These are phyloP conservation scores for Pleurotus tuoliensis DNA, from an alignment of 768 basidiomycete genomes.

Conservation along the genomic window DNA sequence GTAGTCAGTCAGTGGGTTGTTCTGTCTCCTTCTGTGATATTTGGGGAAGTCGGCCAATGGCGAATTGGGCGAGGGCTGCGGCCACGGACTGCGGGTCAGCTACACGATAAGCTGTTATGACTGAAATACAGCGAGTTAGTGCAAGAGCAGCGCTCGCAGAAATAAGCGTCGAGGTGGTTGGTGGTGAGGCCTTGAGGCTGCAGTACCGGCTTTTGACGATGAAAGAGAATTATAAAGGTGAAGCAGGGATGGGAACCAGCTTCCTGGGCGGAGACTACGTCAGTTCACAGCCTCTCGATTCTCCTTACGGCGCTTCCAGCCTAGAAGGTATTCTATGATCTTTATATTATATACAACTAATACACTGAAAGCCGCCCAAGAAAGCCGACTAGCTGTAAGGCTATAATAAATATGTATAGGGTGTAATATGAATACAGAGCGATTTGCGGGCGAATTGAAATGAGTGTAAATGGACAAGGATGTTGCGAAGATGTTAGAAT, in stretches of 20 bases:
- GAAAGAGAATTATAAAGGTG: not conserved
- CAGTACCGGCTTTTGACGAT: not conserved
- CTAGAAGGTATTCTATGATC: too few species aligned
- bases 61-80: too few species aligned
- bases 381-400: not conserved
- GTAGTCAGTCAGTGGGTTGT: constrained; percentile 1
- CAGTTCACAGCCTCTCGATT: not conserved
- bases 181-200: too few species aligned
- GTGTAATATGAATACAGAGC: not conserved
- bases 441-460: not conserved
- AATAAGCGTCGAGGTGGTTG: too few species aligned
- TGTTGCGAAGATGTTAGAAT: not conserved
- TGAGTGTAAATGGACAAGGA: not conserved
- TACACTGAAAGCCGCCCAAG: not conserved
- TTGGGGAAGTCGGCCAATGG: not conserved
- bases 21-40: constrained; percentile 2
- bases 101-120: not conserved
- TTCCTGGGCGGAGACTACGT: not conserved
- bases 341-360: not conserved
- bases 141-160: too few species aligned
- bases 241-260: not conserved
- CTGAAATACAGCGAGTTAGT: too few species aligned
- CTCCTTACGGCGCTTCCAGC: too few species aligned
- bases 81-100: constrained; percentile 1
- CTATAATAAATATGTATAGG: not conserved